Percentiles rank a stretch among this genome's conserved stretches.
These are phyloP conservation scores for Marsdenia floribunda DNA, from an alignment of 257 asterid species.

Conservation along the genomic window DNA sequence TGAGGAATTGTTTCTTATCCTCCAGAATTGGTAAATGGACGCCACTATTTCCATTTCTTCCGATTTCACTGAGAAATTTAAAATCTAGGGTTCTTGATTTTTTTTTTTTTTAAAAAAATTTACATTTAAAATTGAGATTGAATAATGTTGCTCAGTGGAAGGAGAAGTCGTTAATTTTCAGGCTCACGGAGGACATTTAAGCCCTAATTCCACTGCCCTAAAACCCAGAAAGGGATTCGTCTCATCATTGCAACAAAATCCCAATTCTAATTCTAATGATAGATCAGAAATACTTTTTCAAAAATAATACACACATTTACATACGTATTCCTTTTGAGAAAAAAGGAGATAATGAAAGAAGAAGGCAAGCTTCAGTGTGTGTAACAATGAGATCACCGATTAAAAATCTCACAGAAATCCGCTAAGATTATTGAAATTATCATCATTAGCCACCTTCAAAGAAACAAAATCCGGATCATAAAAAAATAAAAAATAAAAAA, in stretches of 20 bases:
- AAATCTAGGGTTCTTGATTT: neutral
- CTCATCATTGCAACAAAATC: slow-evolving; percentile 44
- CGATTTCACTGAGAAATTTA: no score
- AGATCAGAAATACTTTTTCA: neutral
- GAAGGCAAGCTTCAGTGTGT: slow-evolving; percentile 73
- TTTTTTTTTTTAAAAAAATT: no score
- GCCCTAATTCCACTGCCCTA: slow-evolving; percentile 44
- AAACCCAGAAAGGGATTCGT: slow-evolving; percentile 25
- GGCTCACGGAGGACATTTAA: slow-evolving; percentile 40
- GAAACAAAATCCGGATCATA: neutral
- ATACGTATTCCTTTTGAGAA: neutral
- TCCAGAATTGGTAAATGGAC: slow-evolving; percentile 88
- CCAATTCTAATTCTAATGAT: slow-evolving; percentile 1
- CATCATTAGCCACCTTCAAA: slow-evolving; percentile 48
- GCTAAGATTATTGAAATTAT: slow-evolving; percentile 66
- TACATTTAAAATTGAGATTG: neutral
- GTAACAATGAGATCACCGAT: slow-evolving; percentile 91
- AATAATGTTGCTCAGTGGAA: slow-evolving; percentile 47
- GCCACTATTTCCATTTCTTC: slow-evolving; percentile 18
- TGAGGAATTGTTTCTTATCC: slow-evolving; percentile 46
- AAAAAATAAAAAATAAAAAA: neutral
- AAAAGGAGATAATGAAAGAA: neutral
- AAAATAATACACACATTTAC: neutral
- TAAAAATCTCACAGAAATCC: slow-evolving; percentile 82
- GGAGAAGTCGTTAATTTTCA: slow-evolving; percentile 43